Base-by-base conservation (phyloP, 2,329 filamentous ascomycete genomes). In the Neonectria faginata region DNA sequence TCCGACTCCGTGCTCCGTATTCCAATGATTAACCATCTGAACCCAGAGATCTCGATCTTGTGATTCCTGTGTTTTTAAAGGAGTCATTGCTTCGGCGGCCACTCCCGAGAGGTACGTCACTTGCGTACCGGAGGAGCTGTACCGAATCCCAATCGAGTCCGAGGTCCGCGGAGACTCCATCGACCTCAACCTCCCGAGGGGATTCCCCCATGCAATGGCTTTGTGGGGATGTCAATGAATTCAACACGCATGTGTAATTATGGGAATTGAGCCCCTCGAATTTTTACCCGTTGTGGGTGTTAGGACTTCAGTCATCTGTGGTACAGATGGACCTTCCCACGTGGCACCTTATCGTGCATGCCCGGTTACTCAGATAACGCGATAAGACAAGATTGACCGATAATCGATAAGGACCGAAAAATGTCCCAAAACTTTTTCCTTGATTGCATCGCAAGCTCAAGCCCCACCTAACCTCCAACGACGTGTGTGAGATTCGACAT, bases 351-450 rank as follows among this genome's bases (percentile, higher is more conserved):
- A 47, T 53, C 36, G 25, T 36, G 39, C 48, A 60, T 39, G 25
- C 25, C 25, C 2, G 9, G 10, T 16, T 25, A 39, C 22, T 39
- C 5, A 18, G 55, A 52, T 45, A 52, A 57, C 8, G 1, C 3
- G 39, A 70, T 69, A 68, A 65, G 63, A 68, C 64, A 62, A 60
- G 41, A 48, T 33, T 10, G 2, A 27, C 16, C 20, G 18, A 70
- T 75, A 75, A 39, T 75, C 73, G 67, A 73, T 72, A 74, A 57
- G 53, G 56, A 58, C 58, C 57, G 63, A 54, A 64, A 73, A 71
- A 70, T 67, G 56, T 61, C 65, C 56, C 39, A 53, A 60, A 59
- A 60, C 65, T 68, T 69, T 69, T 70, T 66, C 68, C 64, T 52
- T 62, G 56, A 45, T 64, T 58, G 57, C 47, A 61, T 61, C 57